These are phyloP conservation scores for Lactuca saligna DNA, from an alignment of 129 eudicot species.

Conservation along the genomic window DNA sequence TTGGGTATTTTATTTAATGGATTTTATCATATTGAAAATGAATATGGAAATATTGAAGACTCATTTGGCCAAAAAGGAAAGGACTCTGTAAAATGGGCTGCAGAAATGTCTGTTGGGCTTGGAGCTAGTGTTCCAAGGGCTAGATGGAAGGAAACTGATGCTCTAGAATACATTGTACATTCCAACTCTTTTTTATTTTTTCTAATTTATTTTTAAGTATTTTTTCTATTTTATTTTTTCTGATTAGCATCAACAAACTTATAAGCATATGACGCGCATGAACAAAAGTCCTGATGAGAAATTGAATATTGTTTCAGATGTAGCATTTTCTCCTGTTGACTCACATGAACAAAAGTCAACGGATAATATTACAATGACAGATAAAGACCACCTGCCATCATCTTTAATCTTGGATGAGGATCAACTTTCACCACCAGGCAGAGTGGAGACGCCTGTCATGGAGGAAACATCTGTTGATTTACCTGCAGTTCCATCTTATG, in stretches of 20 bases:
- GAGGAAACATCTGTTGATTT: too few relatives aligned
- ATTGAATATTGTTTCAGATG: slow-evolving; percentile 32
- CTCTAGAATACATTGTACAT: slow-evolving; percentile 86
- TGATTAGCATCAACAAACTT: too few relatives aligned
- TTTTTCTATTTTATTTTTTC: slow-evolving; percentile 9
- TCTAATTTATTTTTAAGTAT: background rate
- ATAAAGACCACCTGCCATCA: slow-evolving; percentile 43
- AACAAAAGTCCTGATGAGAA: slow-evolving; percentile 39
- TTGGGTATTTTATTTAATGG: slow-evolving; percentile 15
- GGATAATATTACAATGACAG: slow-evolving; percentile 33
- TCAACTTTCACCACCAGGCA: slow-evolving; percentile 60
- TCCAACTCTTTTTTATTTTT: slow-evolving; percentile 22
- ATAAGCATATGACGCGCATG: too few relatives aligned
- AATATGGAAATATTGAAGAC: slow-evolving; percentile 80
- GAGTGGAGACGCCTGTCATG: too few relatives aligned
- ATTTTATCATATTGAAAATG: slow-evolving; percentile 84
- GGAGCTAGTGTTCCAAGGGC: slow-evolving; percentile 99
- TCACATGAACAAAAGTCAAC: slow-evolving; percentile 29
- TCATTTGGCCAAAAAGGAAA: slow-evolving; percentile 74
- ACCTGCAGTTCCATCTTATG: too few relatives aligned
- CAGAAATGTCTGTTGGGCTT: slow-evolving; percentile 91
- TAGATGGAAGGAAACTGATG: slow-evolving; percentile 95
- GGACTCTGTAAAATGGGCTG: slow-evolving; percentile 89
- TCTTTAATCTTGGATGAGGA: slow-evolving; percentile 54
- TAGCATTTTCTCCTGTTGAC: slow-evolving; percentile 35